Evolutionary conservation across 1,284 basidiomycete species (phyloP), one percentile per base, ranked within the genome.

Genomic region (Marasmius oreades): DNA sequence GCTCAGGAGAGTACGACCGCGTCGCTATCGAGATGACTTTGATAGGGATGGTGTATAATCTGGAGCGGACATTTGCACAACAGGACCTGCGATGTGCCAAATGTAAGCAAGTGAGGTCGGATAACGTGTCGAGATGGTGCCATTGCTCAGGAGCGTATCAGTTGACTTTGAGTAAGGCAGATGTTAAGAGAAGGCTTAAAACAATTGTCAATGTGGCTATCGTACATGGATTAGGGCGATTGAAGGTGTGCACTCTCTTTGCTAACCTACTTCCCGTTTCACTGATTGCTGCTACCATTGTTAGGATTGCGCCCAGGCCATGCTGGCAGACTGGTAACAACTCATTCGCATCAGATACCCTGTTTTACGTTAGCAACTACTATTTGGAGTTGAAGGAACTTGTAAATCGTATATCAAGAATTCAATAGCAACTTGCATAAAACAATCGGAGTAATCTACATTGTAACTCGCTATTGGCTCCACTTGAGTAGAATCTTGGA

Each of bases 71-170:
- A 37, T 95, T 90, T 67, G 82, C 91, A 36, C 88, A 96, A 62
- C 95, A 98, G 70, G 97, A 99, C 69, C 74, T 95, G 64, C 79
- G 84, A 8, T 99, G 97, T 70, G 73, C 77, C 20, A 93, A 91
- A 65, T 99, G 97, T 76, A 85, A 90, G 65, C 90, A 93, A 72
- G 82, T 96, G 59, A 91, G 91, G 63, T 84, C 89, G 54, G 89
- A 94, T 65, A 95, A 95, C 66, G 79, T 98, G 31, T 89, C 91
- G 12, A 76, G 85, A 55, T 90, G 90, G 57, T 98, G 96, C 68
- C 78, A 81, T 31, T 99, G 97, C 70, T 95, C 93, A 6, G 96
- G 95, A 16, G 73, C 84, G 4, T 96, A 90, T 70, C 79, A 85
- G 61, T 76, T 90, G 44, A 88, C 85, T 5, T 65, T 89, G 44